A percentile compares a stretch with the other conserved stretches of the same genome.
Conservation (phyloP, 139 green algal species). For the Tetradesmus obliquus region DNA sequence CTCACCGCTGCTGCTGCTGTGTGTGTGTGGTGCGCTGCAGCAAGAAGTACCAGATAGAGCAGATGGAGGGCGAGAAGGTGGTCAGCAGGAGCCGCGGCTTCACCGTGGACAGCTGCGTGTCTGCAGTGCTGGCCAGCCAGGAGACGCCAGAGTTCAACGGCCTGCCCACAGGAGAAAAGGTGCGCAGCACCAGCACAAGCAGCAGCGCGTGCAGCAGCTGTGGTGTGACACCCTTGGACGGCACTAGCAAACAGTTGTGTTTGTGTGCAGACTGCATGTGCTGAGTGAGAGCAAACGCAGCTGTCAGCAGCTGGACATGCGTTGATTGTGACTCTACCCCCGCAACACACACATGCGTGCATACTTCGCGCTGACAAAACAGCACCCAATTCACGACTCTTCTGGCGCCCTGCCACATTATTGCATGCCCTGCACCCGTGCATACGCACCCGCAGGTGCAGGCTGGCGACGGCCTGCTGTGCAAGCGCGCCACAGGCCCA, state of each 20-base stretch:
- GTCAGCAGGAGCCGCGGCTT: conserved; percentile 56
- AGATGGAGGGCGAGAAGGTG: conserved; percentile 65
- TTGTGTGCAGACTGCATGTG: not conserved
- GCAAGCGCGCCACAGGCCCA: conserved; percentile 43
- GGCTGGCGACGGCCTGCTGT: conserved; percentile 37
- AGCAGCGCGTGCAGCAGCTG: not conserved
- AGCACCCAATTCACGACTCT: not conserved
- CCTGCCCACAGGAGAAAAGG: conserved; percentile 56
- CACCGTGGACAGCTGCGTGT: conserved; percentile 56
- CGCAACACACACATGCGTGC: too few species aligned
- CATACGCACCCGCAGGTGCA: conserved; percentile 42
- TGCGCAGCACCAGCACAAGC: conserved; percentile 15
- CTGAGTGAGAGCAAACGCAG: too few species aligned
- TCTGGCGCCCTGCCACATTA: not conserved
- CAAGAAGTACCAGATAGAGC: conserved; percentile 67
- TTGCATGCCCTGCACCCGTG: not conserved
- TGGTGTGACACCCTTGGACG: not conserved
- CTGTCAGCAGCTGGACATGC: too few species aligned
- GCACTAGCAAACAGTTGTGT: not conserved
- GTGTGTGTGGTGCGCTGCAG: conserved; percentile 39
- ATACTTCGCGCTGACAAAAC: not conserved
- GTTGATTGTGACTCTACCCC: too few species aligned
- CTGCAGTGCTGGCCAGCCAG: conserved; percentile 40
- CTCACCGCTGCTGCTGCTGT: not conserved
- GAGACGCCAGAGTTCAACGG: conserved; percentile 61